These are phyloP conservation scores for Trifolium fragiferum DNA, from an alignment of 306 rosid species.

Conservation along the genomic window DNA sequence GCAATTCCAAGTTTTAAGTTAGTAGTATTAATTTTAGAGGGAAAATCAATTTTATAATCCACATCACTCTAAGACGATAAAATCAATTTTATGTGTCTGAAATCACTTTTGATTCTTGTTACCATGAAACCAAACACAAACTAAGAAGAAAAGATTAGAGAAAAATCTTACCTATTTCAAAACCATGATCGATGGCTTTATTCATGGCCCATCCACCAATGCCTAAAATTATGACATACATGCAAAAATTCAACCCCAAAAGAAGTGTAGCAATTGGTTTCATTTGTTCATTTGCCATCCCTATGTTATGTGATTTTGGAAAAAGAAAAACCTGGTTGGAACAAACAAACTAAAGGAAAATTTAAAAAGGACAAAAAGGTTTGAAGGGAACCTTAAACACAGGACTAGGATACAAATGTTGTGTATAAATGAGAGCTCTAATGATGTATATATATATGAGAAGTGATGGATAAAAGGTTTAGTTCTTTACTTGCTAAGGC, in stretches of 20 bases:
- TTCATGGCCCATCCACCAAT: slow-evolving; percentile 98
- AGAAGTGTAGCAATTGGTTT: slow-evolving; percentile 75
- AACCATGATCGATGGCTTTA: slow-evolving; percentile 83
- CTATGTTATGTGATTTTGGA: not conserved
- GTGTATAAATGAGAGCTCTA: slow-evolving; percentile 29
- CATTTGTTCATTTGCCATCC: slow-evolving; percentile 71
- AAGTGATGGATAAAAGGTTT: slow-evolving; percentile 39
- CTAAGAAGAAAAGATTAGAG: slow-evolving; percentile 3
- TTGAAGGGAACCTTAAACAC: slow-evolving; percentile 17
- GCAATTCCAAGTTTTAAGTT: not conserved
- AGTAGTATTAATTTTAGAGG: too few species aligned
- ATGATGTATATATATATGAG: slow-evolving; percentile 17
- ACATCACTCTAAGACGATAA: too few species aligned
- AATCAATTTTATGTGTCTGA: not conserved
- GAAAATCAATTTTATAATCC: too few species aligned
- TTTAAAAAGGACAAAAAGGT: slow-evolving; percentile 41
- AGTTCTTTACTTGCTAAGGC: slow-evolving; percentile 91
- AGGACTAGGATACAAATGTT: slow-evolving; percentile 29
- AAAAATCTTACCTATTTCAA: slow-evolving; percentile 64
- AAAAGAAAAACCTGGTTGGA: too few species aligned
- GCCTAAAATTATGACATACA: slow-evolving; percentile 85
- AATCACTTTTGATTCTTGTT: not conserved
- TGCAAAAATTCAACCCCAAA: slow-evolving; percentile 81
- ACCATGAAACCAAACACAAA: not conserved
- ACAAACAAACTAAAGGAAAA: slow-evolving; percentile 14